Percentiles rank a stretch among this genome's conserved stretches.
These are phyloP conservation scores for sweet orange (Citrus sinensis) DNA, from an alignment of 345 rosid genomes.

Conservation along the genomic window DNA sequence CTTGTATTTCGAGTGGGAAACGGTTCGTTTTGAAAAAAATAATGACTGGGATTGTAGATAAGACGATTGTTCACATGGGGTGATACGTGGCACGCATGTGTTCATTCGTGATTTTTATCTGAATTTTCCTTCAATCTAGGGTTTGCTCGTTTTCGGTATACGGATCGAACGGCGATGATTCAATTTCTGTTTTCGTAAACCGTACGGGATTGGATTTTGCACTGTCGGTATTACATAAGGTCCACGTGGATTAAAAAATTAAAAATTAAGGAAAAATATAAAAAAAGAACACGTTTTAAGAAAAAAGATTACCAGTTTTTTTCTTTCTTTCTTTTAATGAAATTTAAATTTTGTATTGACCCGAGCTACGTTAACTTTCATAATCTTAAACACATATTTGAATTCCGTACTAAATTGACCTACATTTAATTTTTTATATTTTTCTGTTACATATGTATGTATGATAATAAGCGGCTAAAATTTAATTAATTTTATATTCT, in stretches of 20 bases:
- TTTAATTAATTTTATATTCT: too few species aligned
- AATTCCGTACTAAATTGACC: too few species aligned
- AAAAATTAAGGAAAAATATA: too few species aligned
- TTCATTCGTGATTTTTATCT: neutral
- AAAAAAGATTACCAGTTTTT: too few species aligned
- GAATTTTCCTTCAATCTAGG: neutral
- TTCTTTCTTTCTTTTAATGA: too few species aligned
- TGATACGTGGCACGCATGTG: neutral
- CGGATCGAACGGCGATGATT: neutral
- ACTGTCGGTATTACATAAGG: neutral
- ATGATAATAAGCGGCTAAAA: rapidly evolving
- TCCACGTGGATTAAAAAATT: neutral
- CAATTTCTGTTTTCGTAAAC: neutral
- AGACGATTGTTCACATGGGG: neutral
- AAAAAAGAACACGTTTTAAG: too few species aligned
- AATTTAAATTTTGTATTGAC: too few species aligned
- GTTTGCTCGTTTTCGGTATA: neutral
- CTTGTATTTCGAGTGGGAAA: neutral
- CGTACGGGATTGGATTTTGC: neutral
- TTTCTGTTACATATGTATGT: rapidly evolving
- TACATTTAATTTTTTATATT: too few species aligned
- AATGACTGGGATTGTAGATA: neutral
- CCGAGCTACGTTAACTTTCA: too few species aligned
- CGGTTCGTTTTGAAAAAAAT: neutral
- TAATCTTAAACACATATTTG: too few species aligned